These are phyloP conservation scores for Neurospora sp. DNA, from an alignment of 495 filamentous ascomycete genomes.

Conservation along the genomic window DNA sequence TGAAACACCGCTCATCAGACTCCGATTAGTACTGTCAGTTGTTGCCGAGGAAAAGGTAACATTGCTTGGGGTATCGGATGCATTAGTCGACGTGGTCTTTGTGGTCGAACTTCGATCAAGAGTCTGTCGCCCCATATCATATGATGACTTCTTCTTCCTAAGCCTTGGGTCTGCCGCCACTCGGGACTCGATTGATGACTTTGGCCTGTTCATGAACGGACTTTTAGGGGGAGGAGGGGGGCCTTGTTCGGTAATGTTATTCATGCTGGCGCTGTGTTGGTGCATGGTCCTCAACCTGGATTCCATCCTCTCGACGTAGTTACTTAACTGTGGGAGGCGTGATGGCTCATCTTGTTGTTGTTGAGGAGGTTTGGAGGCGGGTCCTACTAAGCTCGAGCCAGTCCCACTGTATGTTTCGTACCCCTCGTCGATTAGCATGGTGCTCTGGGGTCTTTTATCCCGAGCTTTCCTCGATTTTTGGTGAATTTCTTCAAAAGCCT, in stretches of 20 bases:
- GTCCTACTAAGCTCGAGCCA: conserved; percentile 32
- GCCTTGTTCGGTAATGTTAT: conserved; percentile 36
- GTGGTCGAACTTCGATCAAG: conserved; percentile 75
- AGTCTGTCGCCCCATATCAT: conserved; percentile 62
- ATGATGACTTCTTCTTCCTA: conserved; percentile 65
- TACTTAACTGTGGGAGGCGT: conserved; percentile 55
- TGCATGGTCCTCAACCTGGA: conserved; percentile 64
- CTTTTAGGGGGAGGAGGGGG: conserved; percentile 58
- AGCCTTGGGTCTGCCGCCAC: conserved; percentile 24
- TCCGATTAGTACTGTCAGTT: conserved; percentile 69
- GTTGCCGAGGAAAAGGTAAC: conserved; percentile 62
- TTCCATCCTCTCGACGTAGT: conserved; percentile 87
- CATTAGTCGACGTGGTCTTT: conserved; percentile 69
- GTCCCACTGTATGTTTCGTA: conserved; percentile 42
- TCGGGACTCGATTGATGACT: conserved; percentile 38
- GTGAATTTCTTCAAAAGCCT: conserved; percentile 63
- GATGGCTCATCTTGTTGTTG: conserved; percentile 37
- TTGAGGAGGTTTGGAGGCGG: conserved; percentile 26
- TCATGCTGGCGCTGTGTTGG: conserved; percentile 40
- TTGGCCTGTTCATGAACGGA: conserved; percentile 33
- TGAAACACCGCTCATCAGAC: conserved; percentile 86
- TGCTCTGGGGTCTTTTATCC: conserved; percentile 53
- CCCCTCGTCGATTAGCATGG: conserved; percentile 48
- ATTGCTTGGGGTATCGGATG: conserved; percentile 60
- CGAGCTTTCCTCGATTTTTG: conserved; percentile 29